Evolutionary conservation across 257 asterid genomes (phyloP).

Genomic region (Cinchona pubescens): DNA sequence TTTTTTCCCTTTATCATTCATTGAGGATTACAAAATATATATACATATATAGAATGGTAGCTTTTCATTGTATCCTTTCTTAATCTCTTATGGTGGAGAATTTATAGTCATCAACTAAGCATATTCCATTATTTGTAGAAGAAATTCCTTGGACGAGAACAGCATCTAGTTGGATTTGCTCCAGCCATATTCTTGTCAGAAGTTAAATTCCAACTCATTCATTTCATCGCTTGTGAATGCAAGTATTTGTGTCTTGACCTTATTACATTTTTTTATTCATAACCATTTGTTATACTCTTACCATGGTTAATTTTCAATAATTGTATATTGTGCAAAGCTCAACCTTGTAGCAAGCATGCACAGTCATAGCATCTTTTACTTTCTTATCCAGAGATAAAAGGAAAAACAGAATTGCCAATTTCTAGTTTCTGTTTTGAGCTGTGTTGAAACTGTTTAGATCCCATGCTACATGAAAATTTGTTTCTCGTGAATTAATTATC

Average conservation of each 20-base stretch:
- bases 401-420: neutral
- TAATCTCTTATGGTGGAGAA: neutral
- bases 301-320: neutral
- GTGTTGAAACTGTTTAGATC: neutral
- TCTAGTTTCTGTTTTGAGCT: neutral
- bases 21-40: too few species aligned
- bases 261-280: neutral
- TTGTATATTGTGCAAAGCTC: neutral
- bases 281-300: neutral
- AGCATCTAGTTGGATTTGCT: constrained; percentile 72
- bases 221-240: constrained; percentile 67
- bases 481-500: neutral
- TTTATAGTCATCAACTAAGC: neutral
- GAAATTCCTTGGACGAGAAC: constrained; percentile 51
- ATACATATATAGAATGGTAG: neutral
- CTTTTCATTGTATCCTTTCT: neutral
- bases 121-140: constrained; percentile 48
- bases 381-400: neutral
- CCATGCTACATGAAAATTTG: neutral
- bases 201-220: constrained; percentile 71
- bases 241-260: constrained; percentile 25
- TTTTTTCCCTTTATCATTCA: neutral
- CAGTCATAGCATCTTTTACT: neutral
- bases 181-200: constrained; percentile 70
- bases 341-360: neutral